Conservation (phyloP, 495 filamentous ascomycete genomes). For the Schizothecium vesticola region DNA sequence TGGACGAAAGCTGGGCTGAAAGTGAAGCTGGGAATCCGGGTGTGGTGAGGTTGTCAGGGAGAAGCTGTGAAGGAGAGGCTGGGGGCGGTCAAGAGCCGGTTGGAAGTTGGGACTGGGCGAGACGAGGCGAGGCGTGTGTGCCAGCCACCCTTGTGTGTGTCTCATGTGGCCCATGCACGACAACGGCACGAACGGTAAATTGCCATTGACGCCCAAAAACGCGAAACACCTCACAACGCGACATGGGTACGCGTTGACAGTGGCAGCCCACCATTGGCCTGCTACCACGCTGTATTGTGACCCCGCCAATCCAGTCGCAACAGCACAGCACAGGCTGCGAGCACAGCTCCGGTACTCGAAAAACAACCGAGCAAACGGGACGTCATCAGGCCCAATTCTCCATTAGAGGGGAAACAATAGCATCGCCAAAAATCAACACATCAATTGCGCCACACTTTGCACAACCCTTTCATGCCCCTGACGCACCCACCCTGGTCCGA, state of each 20-base stretch:
- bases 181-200: constrained; percentile 6
- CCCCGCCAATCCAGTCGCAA: constrained; percentile 22
- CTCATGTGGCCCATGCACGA: constrained; percentile 9
- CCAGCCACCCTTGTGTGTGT: constrained; percentile 19
- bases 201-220: constrained; percentile 19
- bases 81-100: constrained; percentile 18
- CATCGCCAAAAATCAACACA: neutral
- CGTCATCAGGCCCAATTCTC: neutral
- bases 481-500: neutral
- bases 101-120: neutral
- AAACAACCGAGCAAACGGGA: constrained; percentile 4
- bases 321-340: constrained; percentile 4
- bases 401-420: neutral
- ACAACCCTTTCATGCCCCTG: neutral
- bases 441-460: neutral
- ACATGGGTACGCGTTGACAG: neutral
- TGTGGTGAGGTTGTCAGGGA: constrained; percentile 6
- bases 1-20: constrained; percentile 1
- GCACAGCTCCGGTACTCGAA: neutral
- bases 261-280: neutral
- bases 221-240: constrained; percentile 21
- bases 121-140: neutral
- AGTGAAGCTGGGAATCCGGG: neutral
- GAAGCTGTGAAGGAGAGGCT: constrained; percentile 12
- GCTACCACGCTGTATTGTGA: neutral